Base-by-base conservation (phyloP, 352 stramenopile genomes). In the Phytophthora melonis region DNA sequence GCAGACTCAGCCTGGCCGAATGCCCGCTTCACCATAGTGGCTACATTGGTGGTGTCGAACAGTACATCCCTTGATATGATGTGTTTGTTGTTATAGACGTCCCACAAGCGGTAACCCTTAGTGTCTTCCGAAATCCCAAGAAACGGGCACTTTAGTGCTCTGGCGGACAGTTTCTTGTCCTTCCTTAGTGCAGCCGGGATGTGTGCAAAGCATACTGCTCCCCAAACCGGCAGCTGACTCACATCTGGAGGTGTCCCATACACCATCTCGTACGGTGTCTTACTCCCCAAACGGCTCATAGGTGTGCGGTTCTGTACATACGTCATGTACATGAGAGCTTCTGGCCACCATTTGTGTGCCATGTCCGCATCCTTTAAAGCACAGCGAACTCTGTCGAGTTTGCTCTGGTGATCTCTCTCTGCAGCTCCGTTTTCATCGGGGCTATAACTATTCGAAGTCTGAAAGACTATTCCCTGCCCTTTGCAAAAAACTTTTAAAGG, bases 1-100 rank as follows among this genome's bases (percentile, higher is more conserved):
- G 8, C 30, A 30, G 47, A 8, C 16, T 70, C 41, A 8, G 30
- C 2, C 9, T 54, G 7, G 10, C 43, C 54, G 11, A 70, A 63
- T 13, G 54, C 25, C 21, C n/a, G 14, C 41, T 58, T 6, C 9
- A 59, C 63, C n/a, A 63, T 64, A 13, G 0, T 50, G 8, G 54
- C 30, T 58, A 64, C 55, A 58, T 58, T 52, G 39, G 41, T 58
- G 1, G 56, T 71, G 50, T 71, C 43, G 16, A 65, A 71, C 11
- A 65, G n/a, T n/a, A n/a, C n/a, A n/a, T n/a, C n/a, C n/a, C n/a
- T n/a, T n/a, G n/a, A n/a, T n/a, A n/a, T n/a, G 19, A 70, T 63
- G n/a, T 58, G 32, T 16, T 58, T 70, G 13, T 70, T 70, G 43
- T 70, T 53, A 14, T 70, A 70, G 43, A 68, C 36, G 18, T 62